phyloP scores from a whole-genome alignment of 2,329 filamentous ascomycete species.

The Fusarium falciforme region DNA sequence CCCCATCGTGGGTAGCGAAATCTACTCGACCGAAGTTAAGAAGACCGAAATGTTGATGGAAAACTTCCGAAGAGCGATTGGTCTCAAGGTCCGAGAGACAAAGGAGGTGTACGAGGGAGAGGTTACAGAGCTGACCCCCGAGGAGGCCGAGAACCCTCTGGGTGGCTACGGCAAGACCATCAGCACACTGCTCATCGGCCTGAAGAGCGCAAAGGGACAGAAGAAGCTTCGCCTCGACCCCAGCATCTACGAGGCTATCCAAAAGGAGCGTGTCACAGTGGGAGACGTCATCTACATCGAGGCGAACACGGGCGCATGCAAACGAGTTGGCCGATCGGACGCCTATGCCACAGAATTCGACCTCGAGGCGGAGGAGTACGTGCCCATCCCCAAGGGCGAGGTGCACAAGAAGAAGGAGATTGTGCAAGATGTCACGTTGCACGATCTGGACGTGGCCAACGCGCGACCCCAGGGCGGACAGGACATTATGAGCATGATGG shows the following conservation, averaged over 20 bases:
- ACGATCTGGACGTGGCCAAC: conserved; percentile 96
- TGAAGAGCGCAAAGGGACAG: conserved; percentile 95
- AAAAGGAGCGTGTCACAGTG: conserved; percentile 95
- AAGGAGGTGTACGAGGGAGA: conserved; percentile 99
- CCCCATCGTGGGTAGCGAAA: conserved; percentile 96
- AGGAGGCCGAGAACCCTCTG: conserved; percentile 97
- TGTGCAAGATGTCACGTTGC: conserved; percentile 96
- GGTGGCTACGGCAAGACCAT: conserved; percentile 98
- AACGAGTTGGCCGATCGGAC: conserved; percentile 94
- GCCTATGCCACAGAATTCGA: conserved; percentile 99
- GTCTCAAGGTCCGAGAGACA: conserved; percentile 95
- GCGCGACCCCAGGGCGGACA: conserved; percentile 95
- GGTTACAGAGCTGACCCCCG: conserved; percentile 95
- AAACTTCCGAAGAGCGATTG: conserved; percentile 97
- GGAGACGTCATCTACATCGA: conserved; percentile 99
- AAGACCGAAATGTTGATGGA: conserved; percentile 99
- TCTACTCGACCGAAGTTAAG: conserved; percentile 98
- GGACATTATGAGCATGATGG: conserved; percentile 99
- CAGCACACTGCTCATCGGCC: conserved; percentile 90
- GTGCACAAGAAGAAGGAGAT: conserved; percentile 99
- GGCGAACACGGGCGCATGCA: conserved; percentile 97
- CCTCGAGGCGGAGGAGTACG: conserved; percentile 98
- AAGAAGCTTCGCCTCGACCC: conserved; percentile 98
- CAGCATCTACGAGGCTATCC: conserved; percentile 98
- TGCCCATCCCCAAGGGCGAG: conserved; percentile 97